Conservation (phyloP, 2,329 filamentous ascomycete genomes). For the Colletotrichum tropicicola region DNA sequence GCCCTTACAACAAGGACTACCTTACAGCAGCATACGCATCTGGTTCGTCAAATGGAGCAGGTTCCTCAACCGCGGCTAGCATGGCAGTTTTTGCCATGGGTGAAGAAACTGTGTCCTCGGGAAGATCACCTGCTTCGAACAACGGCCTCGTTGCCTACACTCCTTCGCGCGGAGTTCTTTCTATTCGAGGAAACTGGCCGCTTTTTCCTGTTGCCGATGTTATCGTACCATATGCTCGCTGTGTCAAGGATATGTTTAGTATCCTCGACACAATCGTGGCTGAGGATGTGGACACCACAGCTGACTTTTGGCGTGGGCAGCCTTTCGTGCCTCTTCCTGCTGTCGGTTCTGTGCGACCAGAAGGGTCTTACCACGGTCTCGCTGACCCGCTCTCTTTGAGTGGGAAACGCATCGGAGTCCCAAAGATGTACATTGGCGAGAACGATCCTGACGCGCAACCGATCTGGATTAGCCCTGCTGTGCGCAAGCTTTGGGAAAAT, state of each 20-base stretch:
- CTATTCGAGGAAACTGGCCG: conserved; percentile 59
- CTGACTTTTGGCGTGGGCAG: conserved; percentile 65
- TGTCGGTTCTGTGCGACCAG: conserved; percentile 39
- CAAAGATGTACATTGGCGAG: conserved; percentile 59
- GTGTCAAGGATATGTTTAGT: conserved; percentile 55
- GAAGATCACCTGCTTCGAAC: conserved; percentile 64
- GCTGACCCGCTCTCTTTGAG: conserved; percentile 40
- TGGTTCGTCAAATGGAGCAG: conserved; percentile 66
- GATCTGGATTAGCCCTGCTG: conserved; percentile 30
- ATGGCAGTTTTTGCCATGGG: conserved; percentile 63
- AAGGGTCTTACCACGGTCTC: conserved; percentile 42
- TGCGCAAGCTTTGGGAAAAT: conserved; percentile 38
- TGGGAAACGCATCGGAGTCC: conserved; percentile 58
- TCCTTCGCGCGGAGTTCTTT: conserved; percentile 59
- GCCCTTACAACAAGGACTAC: conserved; percentile 63
- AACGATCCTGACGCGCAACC: conserved; percentile 30
- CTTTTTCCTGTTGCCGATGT: conserved; percentile 63
- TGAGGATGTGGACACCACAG: conserved; percentile 48
- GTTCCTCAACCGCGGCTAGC: conserved; percentile 56
- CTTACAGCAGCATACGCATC: conserved; percentile 64
- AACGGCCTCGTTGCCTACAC: conserved; percentile 66
- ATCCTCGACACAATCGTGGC: conserved; percentile 57
- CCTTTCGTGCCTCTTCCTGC: conserved; percentile 50
- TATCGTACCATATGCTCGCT: conserved; percentile 57
- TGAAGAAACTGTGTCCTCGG: conserved; percentile 64